A percentile compares a stretch with the other conserved stretches of the same genome.
Conservation (phyloP, 2,329 filamentous ascomycete species). For the Colletotrichum chlorophyti region DNA sequence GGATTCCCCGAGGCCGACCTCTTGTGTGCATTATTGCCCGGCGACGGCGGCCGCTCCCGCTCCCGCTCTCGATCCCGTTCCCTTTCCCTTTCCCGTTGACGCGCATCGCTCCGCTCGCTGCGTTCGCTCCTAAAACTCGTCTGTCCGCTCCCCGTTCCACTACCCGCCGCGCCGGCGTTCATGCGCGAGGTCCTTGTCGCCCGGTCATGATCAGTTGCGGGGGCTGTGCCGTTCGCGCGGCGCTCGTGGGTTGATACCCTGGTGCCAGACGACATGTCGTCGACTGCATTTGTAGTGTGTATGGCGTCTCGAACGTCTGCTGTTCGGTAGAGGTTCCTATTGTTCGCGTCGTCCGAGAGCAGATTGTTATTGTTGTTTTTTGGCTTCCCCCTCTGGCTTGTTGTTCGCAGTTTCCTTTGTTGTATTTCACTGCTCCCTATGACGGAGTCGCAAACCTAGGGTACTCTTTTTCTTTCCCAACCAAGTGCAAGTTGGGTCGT, state of each 20-base stretch:
- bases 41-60: conserved; percentile 44
- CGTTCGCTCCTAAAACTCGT: conserved; percentile 40
- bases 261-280: conserved; percentile 49
- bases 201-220: conserved; percentile 39
- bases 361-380: neutral
- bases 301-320: neutral
- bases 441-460: conserved; percentile 1
- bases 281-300: conserved; percentile 42
- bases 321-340: neutral
- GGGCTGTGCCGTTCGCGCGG: conserved; percentile 46
- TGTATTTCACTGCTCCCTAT: conserved; percentile 15
- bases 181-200: conserved; percentile 39
- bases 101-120: conserved; percentile 23
- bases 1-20: conserved; percentile 64
- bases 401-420: neutral
- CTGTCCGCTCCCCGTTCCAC: conserved; percentile 31
- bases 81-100: conserved; percentile 16
- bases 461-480: too few relatives aligned
- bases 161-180: conserved; percentile 31
- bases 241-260: conserved; percentile 48
- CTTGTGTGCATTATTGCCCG: conserved; percentile 55
- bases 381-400: neutral
- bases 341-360: neutral
- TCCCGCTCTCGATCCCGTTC: conserved; percentile 11
- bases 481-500: conserved; percentile 2